A percentile compares a stretch with the other conserved stretches of the same genome.
phyloP scores from a whole-genome alignment of 139 green algal genomes.

The Parachlorella kessleri region DNA sequence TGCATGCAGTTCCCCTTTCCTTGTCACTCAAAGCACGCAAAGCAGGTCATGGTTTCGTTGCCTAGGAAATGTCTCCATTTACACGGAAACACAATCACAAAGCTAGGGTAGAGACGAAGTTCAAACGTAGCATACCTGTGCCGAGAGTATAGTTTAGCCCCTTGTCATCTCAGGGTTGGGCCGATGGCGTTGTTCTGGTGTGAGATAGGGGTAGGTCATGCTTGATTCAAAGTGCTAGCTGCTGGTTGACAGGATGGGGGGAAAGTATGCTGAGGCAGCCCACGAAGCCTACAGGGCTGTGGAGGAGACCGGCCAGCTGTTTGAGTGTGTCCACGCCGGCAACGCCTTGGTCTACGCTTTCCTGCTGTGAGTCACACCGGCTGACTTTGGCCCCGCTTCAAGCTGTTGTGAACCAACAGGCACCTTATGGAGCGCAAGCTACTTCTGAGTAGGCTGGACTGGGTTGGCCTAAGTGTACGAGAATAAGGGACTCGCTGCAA shows the following conservation, averaged over 20 bases:
- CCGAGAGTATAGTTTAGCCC: background rate
- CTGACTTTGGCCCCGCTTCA: background rate
- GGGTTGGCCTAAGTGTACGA: background rate
- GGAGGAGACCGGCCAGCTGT: background rate
- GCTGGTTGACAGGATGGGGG: no score
- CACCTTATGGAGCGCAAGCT: background rate
- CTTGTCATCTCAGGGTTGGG: background rate
- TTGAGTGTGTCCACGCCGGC: background rate
- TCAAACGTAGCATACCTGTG: background rate
- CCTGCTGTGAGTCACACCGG: slow-evolving; percentile 11
- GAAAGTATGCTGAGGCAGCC: background rate
- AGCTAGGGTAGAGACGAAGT: background rate
- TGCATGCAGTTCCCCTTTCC: no score
- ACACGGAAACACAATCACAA: background rate
- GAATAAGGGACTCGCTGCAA: background rate
- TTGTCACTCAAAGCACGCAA: no score
- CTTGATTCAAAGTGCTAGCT: background rate
- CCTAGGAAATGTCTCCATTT: background rate
- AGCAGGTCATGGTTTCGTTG: no score
- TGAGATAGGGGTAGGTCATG: background rate
- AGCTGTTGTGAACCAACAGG: background rate
- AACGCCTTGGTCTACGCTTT: slow-evolving; percentile 25
- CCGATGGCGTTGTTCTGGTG: background rate
- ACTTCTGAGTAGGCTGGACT: background rate
- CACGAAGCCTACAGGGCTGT: background rate